Evolutionary conservation across 2,329 filamentous ascomycete species (phyloP).

Genomic region (Lachnellula subtilissima): DNA sequence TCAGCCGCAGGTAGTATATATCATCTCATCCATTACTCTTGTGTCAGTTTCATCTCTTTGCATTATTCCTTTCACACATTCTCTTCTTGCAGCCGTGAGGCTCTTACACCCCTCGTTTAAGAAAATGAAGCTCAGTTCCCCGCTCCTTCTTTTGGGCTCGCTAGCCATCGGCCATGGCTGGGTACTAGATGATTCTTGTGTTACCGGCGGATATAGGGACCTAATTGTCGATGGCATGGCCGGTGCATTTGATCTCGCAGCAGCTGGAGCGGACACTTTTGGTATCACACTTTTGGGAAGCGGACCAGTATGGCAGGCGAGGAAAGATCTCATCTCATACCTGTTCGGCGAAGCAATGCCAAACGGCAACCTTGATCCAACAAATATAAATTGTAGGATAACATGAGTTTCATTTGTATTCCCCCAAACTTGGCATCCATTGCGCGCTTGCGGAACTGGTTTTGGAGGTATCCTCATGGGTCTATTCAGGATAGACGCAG

Average conservation of each 20-base stretch:
- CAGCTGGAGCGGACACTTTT: neutral
- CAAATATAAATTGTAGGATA: neutral
- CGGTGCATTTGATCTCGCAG: neutral
- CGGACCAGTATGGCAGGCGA: neutral
- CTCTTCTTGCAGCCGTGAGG: neutral
- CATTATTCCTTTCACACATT: neutral
- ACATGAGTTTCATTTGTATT: neutral
- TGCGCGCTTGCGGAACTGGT: neutral
- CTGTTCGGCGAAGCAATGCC: neutral
- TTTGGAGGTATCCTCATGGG: neutral
- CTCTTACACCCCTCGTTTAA: neutral
- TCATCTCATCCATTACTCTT: neutral
- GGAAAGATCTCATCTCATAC: neutral
- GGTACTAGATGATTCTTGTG: neutral
- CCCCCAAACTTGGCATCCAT: neutral
- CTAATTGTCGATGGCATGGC: neutral
- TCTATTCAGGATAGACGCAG: neutral
- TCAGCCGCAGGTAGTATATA: neutral
- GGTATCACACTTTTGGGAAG: neutral
- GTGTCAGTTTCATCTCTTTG: neutral
- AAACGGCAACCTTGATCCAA: neutral
- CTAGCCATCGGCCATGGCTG: neutral
- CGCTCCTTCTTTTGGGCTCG: neutral
- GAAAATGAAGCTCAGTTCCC: neutral
- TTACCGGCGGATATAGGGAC: neutral